Base-by-base conservation (phyloP, 2,329 filamentous ascomycete genomes). In the Trichophyton simii region DNA sequence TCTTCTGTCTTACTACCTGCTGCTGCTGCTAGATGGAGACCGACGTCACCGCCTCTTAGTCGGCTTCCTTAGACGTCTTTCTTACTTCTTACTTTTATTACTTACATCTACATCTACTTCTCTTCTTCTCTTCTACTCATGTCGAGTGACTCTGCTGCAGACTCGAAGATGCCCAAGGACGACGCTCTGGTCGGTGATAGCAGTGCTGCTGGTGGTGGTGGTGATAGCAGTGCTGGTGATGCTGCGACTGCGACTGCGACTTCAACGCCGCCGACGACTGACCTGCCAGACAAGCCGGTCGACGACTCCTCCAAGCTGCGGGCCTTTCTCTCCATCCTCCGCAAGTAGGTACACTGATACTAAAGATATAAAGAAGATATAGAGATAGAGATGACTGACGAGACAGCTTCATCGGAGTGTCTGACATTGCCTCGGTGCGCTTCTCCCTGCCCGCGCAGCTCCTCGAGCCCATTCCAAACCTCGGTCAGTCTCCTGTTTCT, bases 401-500 rank as follows among this genome's bases (percentile, higher is more conserved):
- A 61, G 63, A 58, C 63, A 95, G 92, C 73, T 97, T 97, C 76
- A 91, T 97, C 69, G 94, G 94, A 67, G 94, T 99, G 62, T 82
- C 91, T 67, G 94, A 99, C 76, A 94, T 99, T 70, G 94, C 94
- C 62, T 85, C 91, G 61, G 92, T 97, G 65, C 88, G 94, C 67
- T 99, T 99, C 78, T 97, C 92, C 15, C 82, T 99, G 58, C 94
- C 94, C 22, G 91, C 94, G 58, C 92, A 97, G 76, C 85, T 99
- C 50, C 83, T 99, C 70, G 94, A 99, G 75, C 94, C 94, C 41
- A 95, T 89, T 3, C 94, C 94, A 59, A 99, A 99, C 74, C 80
- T 99, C 72, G 83, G 83, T 84, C 67, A 22, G 6, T n/a, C n/a
- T n/a, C n/a, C n/a, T n/a, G n/a, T n/a, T n/a, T n/a, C n/a, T n/a